Percentiles rank a stretch among this genome's conserved stretches.
These are phyloP conservation scores for Cyclospora cayetanensis DNA, from an alignment of 169 alveolate species.

Conservation along the genomic window DNA sequence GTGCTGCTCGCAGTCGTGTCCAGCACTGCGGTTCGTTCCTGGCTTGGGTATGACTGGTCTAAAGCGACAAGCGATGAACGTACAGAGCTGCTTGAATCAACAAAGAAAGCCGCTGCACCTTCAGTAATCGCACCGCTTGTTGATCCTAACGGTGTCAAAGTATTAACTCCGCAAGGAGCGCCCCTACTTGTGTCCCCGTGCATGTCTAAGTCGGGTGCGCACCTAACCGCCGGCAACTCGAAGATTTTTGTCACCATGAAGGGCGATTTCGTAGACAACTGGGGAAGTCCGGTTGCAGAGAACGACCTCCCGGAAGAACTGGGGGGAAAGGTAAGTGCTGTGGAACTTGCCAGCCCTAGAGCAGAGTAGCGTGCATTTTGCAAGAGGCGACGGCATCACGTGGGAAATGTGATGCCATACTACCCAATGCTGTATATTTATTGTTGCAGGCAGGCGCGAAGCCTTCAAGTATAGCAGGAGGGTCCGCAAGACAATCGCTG, in stretches of 20 bases:
- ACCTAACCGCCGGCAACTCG: not conserved
- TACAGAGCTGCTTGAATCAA: not conserved
- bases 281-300: slow-evolving; percentile 14
- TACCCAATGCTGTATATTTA: too few species aligned
- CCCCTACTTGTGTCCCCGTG: slow-evolving; percentile 38
- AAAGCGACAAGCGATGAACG: slow-evolving; percentile 47
- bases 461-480: too few species aligned
- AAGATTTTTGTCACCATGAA: slow-evolving; percentile 20
- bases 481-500: too few species aligned
- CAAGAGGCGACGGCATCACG: too few species aligned
- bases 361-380: too few species aligned
- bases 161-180: slow-evolving; percentile 32
- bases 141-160: slow-evolving; percentile 33
- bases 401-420: too few species aligned
- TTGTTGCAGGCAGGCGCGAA: too few species aligned
- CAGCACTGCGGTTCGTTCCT: slow-evolving; percentile 36
- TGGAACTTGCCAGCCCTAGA: too few species aligned
- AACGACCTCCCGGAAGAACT: slow-evolving; percentile 40
- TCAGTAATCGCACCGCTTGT: not conserved
- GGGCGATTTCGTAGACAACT: slow-evolving; percentile 34
- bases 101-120: not conserved
- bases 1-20: slow-evolving; percentile 49
- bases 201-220: slow-evolving; percentile 11
- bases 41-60: slow-evolving; percentile 58
- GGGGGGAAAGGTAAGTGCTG: slow-evolving; percentile 29